Evolutionary conservation across 306 rosid species (phyloP).

Genomic region (Morella rubra): DNA sequence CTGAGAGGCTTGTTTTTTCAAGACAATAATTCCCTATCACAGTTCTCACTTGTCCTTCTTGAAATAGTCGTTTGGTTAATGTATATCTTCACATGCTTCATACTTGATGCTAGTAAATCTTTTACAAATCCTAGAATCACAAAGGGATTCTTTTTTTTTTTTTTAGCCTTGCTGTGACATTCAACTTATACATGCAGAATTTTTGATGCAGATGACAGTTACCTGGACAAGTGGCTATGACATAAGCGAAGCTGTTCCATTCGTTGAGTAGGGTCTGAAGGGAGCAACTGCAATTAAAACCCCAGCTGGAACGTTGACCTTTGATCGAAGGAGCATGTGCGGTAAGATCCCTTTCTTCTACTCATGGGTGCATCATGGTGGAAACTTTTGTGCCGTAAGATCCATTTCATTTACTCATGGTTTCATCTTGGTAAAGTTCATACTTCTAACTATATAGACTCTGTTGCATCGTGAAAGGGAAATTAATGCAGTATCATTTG

Average conservation of each 20-base stretch:
- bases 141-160: background rate
- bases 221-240: slow-evolving; percentile 92
- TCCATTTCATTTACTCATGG: too few species aligned
- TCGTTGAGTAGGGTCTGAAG: slow-evolving; percentile 57
- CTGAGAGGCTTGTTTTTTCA: too few species aligned
- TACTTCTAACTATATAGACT: too few species aligned
- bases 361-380: slow-evolving; percentile 3
- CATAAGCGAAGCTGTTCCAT: slow-evolving; percentile 63
- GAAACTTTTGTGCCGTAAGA: slow-evolving; percentile 3
- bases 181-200: background rate
- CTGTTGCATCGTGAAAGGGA: too few species aligned
- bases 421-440: too few species aligned
- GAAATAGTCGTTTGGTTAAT: too few species aligned
- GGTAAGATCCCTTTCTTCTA: slow-evolving; percentile 46
- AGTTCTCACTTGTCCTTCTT: too few species aligned
- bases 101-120: background rate
- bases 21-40: too few species aligned
- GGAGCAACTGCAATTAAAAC: slow-evolving; percentile 41
- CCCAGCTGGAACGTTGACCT: slow-evolving; percentile 86
- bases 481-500: too few species aligned
- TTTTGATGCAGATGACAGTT: slow-evolving; percentile 69
- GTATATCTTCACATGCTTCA: background rate
- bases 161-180: background rate
- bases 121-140: background rate
- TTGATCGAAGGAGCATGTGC: slow-evolving; percentile 66